Conservation (phyloP, 371 early-diverging fungal genomes). For the Batrachochytrium dendrobatidis region DNA sequence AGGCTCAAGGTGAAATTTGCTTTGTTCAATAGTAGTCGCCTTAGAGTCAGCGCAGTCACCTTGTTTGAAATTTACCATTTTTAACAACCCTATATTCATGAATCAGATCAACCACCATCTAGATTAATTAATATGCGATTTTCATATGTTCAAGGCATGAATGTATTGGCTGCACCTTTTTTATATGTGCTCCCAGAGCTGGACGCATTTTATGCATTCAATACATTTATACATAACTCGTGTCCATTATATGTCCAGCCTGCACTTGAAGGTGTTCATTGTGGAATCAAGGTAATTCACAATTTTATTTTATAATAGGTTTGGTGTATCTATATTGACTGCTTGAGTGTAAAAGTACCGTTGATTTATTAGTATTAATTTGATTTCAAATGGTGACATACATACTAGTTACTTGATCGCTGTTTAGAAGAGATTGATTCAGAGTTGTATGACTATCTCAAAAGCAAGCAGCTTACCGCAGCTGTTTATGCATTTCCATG, state of each 20-base stretch:
- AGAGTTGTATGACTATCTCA: conserved; percentile 61
- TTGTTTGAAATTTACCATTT: conserved; percentile 7
- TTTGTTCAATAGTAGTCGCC: background rate
- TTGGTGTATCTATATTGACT: background rate
- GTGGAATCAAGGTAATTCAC: conserved; percentile 66
- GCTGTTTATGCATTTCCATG: conserved; percentile 83
- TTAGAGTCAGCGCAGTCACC: background rate
- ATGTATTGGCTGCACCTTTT: conserved; percentile 87
- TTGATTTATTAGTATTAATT: too few species aligned
- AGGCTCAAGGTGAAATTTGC: conserved; percentile 30
- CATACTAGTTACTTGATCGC: conserved; percentile 79
- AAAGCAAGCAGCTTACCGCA: conserved; percentile 64
- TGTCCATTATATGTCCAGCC: conserved; percentile 92
- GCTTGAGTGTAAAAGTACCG: background rate
- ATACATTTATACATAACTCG: conserved; percentile 69
- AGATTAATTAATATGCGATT: conserved; percentile 46
- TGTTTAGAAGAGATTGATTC: conserved; percentile 72
- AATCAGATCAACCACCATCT: conserved; percentile 36
- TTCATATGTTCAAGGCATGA: conserved; percentile 94
- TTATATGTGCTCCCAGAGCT: conserved; percentile 85
- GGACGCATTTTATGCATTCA: conserved; percentile 82
- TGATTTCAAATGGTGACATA: too few species aligned
- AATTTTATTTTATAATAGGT: background rate
- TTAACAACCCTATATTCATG: background rate
- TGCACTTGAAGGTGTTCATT: conserved; percentile 82